Conservation (phyloP, 2,329 filamentous ascomycete species). For the Microdochium bolleyi region DNA sequence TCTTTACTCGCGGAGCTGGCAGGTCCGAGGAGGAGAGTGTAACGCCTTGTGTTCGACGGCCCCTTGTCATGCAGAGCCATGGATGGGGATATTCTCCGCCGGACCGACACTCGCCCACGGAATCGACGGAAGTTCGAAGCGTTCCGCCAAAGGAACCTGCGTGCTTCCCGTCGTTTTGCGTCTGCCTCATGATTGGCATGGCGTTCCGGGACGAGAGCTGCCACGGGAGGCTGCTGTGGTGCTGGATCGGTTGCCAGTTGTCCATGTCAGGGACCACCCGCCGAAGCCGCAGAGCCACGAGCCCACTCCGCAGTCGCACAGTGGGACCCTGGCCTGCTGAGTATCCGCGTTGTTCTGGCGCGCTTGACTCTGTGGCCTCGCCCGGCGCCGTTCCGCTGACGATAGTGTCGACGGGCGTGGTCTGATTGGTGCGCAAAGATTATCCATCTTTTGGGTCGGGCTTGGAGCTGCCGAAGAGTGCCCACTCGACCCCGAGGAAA, state of each 20-base stretch:
- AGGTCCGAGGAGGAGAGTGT: neutral
- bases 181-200: too few species aligned
- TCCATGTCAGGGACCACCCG: too few species aligned
- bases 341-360: neutral
- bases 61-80: neutral
- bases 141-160: too few species aligned
- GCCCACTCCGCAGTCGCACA: too few species aligned
- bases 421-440: neutral
- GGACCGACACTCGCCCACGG: neutral
- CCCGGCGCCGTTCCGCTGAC: neutral
- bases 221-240: too few species aligned
- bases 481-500: neutral
- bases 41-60: neutral
- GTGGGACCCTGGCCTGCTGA: neutral
- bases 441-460: neutral
- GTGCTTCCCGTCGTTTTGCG: too few species aligned
- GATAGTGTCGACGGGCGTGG: neutral
- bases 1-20: neutral
- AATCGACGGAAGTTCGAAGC: too few species aligned
- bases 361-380: neutral
- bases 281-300: too few species aligned
- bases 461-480: neutral
- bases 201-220: too few species aligned
- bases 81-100: neutral
- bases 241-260: too few species aligned